Evolutionary conservation across 441 rosid genomes (phyloP).

Genomic region (Pelargonium hybrid): DNA sequence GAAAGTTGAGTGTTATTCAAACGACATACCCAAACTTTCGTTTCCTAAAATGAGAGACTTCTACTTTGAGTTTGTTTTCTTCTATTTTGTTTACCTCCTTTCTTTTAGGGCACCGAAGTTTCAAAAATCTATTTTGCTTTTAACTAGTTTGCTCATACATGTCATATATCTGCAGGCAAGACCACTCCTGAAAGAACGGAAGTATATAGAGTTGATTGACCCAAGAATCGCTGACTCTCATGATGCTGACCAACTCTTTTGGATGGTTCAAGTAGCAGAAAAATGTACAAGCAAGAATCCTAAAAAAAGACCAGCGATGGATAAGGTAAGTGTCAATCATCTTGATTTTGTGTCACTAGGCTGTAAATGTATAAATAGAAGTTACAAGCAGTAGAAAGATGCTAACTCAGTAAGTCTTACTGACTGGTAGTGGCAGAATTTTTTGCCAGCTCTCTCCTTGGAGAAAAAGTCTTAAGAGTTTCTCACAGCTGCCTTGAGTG

Average conservation of each 20-base stretch:
- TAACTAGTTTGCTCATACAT: background rate
- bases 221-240: conserved; percentile 19
- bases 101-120: background rate
- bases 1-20: background rate
- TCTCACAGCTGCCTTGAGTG: too few relatives aligned
- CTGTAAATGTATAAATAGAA: background rate
- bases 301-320: conserved; percentile 27
- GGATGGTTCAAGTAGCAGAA: conserved; percentile 24
- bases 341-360: background rate
- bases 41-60: background rate
- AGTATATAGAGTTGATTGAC: conserved; percentile 23
- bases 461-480: too few relatives aligned
- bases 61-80: too few relatives aligned
- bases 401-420: background rate
- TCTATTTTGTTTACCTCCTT: background rate
- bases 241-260: conserved; percentile 27
- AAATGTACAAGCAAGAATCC: conserved; percentile 29
- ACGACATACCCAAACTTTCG: background rate
- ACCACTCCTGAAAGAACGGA: conserved; percentile 25
- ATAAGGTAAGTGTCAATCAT: conserved; percentile 23
- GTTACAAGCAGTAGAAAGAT: background rate
- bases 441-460: too few relatives aligned
- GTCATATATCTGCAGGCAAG: conserved; percentile 25
- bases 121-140: background rate
- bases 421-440: too few relatives aligned